Conservation (phyloP, 192 early-diverging fungal genomes). For the Mortierella alpina region DNA sequence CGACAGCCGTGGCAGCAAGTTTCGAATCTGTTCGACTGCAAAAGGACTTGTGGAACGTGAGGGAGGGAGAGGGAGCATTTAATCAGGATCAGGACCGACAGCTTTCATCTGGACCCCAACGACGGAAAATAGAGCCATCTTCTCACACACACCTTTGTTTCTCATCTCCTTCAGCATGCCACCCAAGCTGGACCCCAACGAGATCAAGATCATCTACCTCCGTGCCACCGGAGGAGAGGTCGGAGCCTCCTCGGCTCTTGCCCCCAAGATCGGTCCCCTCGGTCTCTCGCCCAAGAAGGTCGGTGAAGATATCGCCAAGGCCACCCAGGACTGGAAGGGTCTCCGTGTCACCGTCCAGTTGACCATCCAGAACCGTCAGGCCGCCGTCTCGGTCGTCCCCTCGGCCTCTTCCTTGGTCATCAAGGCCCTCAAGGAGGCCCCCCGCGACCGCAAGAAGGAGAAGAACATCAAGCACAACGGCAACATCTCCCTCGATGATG, state of each 20-base stretch:
- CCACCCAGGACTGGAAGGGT: conserved; percentile 99
- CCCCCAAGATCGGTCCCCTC: conserved; percentile 99
- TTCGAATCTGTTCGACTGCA: no score
- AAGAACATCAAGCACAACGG: conserved; percentile 99
- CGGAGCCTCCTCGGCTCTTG: conserved; percentile 95
- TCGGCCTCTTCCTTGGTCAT: conserved; percentile 97
- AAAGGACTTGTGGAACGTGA: no score
- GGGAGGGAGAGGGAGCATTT: no score
- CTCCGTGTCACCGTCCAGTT: conserved; percentile 98
- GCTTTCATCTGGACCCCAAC: no score
- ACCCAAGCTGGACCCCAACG: conserved; percentile 89
- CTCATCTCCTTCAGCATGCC: conserved; percentile 71
- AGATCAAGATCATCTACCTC: conserved; percentile 88
- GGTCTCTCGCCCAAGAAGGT: conserved; percentile 99
- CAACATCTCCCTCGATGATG: conserved; percentile 93
- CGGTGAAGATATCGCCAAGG: conserved; percentile 99
- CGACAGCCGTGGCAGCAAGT: no score
- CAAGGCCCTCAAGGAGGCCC: conserved; percentile 96
- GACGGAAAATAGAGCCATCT: no score
- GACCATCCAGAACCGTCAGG: conserved; percentile 99
- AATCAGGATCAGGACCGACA: no score
- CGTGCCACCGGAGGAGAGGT: conserved; percentile 98
- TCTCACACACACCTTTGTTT: no score
- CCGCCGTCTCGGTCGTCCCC: conserved; percentile 95
- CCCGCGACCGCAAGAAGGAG: conserved; percentile 99